Conservation (phyloP, 1,284 basidiomycete genomes). For the Pulchroboletus neoregius region DNA sequence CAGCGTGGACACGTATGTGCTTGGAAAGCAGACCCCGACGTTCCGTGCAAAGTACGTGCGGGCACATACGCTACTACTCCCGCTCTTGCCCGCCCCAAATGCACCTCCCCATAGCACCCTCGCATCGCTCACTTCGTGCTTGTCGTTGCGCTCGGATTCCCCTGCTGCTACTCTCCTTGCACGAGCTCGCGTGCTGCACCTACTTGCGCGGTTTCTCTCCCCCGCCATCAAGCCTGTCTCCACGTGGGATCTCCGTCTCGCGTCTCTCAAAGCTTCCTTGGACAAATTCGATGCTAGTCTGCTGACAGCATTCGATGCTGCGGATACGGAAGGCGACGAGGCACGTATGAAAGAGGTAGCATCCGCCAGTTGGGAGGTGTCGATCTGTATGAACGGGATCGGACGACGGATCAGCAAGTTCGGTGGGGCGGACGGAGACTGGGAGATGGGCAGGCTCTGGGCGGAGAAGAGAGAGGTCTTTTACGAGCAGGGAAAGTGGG, state of each 20-base stretch:
- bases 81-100: constrained; percentile 51
- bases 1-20: constrained; percentile 13
- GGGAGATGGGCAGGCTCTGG: constrained; percentile 92
- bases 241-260: constrained; percentile 57
- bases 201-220: constrained; percentile 74
- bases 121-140: constrained; percentile 43
- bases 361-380: constrained; percentile 81
- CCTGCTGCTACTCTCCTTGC: constrained; percentile 39
- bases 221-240: constrained; percentile 60
- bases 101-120: constrained; percentile 57
- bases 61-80: constrained; percentile 61
- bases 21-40: constrained; percentile 32
- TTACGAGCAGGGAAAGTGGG: constrained; percentile 78
- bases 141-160: constrained; percentile 26
- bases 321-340: constrained; percentile 65
- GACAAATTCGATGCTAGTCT: constrained; percentile 86
- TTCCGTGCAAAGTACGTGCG: constrained; percentile 56
- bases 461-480: constrained; percentile 93
- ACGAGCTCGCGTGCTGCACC: constrained; percentile 61
- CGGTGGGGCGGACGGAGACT: constrained; percentile 46
- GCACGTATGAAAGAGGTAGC: constrained; percentile 74
- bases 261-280: constrained; percentile 71
- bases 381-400: constrained; percentile 32
- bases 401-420: constrained; percentile 37
- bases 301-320: constrained; percentile 79